Base-by-base conservation (phyloP, 257 asterid genomes). In the Gentiana straminea region DNA sequence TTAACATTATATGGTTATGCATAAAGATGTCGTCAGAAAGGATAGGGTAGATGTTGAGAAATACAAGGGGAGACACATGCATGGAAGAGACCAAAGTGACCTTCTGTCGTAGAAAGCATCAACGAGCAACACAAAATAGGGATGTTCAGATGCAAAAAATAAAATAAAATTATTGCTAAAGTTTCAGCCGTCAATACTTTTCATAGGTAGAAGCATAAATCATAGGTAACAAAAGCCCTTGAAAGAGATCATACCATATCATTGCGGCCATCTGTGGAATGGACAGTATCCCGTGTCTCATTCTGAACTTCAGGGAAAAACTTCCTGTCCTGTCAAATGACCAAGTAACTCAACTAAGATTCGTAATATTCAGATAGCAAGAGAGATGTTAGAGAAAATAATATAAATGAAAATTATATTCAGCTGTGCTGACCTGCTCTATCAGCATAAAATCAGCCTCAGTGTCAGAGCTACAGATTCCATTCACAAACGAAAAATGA, bases 401-500 rank as follows among this genome's bases (percentile, higher is more conserved):
- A 44, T 33, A 37, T 11, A 24, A 1, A 8, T 4, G 10, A 52
- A 44, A 66, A 37, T 47, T 52, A 38, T 52, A 63, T 59, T 53
- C 8, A 59, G 52, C 46, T 33, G 46, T 64, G 44, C 62, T 60
- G 55, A 79, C 96, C 79, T 80, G 79, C 60, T 68, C 67, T 46
- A 57, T 70, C 52, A 70, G 67, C 64, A 70, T 71, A 45, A 72
- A 69, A 60, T 61, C 74, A 35, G 62, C 82, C 57, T 68, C 58
- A 59, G 67, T 65, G 57, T 78, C 72, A 39, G 68, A 66, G 57
- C 60, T 44, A 58, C 66, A 57, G 62, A 79, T 55, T 60, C 43
- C 86, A 54, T 72, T 69, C 51, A 58, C 72, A 71, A 75, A 74
- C 51, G 89, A 60, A 61, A 57, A 34, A 52, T 50, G 63, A 65